Evolutionary conservation across 2,329 filamentous ascomycete species (phyloP), one percentile per base, ranked within the genome.

Genomic region (Aspergillus sojae): DNA sequence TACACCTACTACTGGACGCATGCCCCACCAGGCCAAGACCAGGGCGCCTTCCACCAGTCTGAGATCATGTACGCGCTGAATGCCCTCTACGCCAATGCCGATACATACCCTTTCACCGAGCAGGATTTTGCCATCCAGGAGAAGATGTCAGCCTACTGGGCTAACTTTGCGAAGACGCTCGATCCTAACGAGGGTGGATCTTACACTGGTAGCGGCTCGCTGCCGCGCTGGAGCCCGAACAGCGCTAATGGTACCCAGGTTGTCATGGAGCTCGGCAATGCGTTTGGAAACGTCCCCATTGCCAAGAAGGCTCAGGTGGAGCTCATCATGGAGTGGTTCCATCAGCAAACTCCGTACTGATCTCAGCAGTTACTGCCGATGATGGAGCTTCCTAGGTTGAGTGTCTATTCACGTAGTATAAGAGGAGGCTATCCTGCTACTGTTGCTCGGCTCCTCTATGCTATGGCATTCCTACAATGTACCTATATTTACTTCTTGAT

Each of bases 21-120:
- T 56, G 77, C 77, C 2, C 77, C 74, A 0, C 77, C 77, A 0
- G 73, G 75, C 7, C 77, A 79, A 61, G 39, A 56, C 54, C 66
- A 68, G 60, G 78, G 78, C 9, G 77, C 78, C 7, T 77, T 72
- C 66, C 77, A 79, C 60, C 69, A 73, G 66, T 75, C 74, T 1
- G 78, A 80, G 70, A 76, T 80, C 61, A 75, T 74, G 64, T 80
- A 80, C 58, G 72, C 71, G 1, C 67, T 78, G 28, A 78, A 79
- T 62, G 72, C 74, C 34, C 68, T 80, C 16, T 79, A 78, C 57
- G 73, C 58, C 64, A 78, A 74, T 30, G 58, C 62, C 1, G 59
- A 64, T 3, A 55, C 43, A 26, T 63, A 61, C n/a, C 60, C 58
- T 5, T 67, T 60, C 50, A 60, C 63, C 14, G 56, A 56, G n/a